Conservation (phyloP, 371 early-diverging fungal genomes). For the Mucor saturninus region DNA sequence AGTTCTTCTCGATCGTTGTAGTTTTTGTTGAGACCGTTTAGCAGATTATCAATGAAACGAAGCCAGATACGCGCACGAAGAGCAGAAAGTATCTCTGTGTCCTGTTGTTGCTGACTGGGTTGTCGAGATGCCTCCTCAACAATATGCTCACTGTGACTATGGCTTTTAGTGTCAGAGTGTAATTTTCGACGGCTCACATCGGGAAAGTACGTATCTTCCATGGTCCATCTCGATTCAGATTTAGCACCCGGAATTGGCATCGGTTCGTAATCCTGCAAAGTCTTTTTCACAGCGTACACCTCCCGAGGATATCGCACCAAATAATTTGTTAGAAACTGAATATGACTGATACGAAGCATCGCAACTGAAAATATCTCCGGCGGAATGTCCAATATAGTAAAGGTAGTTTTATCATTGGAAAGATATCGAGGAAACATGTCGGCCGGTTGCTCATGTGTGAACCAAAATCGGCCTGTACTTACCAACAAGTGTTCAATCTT, state of each 20-base stretch:
- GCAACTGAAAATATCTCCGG: slow-evolving; percentile 60
- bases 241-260: slow-evolving; percentile 25
- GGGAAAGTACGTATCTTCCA: slow-evolving; percentile 35
- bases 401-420: slow-evolving; percentile 28
- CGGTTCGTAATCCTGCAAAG: slow-evolving; percentile 51
- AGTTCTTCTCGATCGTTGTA: slow-evolving; percentile 63
- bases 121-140: slow-evolving; percentile 2
- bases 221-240: neutral
- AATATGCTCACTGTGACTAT: slow-evolving; percentile 3
- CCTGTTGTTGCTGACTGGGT: slow-evolving; percentile 31
- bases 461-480: slow-evolving; percentile 68
- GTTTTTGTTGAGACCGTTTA: slow-evolving; percentile 61
- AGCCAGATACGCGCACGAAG: slow-evolving; percentile 68
- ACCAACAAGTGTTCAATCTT: slow-evolving; percentile 63
- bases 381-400: slow-evolving; percentile 54
- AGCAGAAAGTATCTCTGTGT: slow-evolving; percentile 43
- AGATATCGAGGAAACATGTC: slow-evolving; percentile 60
- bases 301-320: slow-evolving; percentile 62
- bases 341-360: slow-evolving; percentile 63
- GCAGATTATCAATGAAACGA: slow-evolving; percentile 56
- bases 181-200: slow-evolving; percentile 16
- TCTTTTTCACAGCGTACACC: slow-evolving; percentile 61
- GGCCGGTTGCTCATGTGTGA: slow-evolving; percentile 56
- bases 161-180: neutral
- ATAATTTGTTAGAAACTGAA: slow-evolving; percentile 67